Conservation (phyloP, 495 filamentous ascomycete genomes). For the Xylaria cubensis region DNA sequence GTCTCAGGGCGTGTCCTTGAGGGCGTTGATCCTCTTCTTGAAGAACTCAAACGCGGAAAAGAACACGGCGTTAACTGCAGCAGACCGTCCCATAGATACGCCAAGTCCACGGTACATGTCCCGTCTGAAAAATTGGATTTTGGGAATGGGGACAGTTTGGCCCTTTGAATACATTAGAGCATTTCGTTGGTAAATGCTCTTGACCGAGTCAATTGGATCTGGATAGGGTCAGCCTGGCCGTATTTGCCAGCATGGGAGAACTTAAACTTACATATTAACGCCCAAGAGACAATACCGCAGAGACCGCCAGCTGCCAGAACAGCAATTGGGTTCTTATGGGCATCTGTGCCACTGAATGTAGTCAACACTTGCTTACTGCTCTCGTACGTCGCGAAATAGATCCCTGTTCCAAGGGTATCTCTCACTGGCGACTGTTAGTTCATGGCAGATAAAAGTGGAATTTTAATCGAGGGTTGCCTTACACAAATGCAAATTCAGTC, state of each 20-base stretch:
- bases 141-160: conserved; percentile 64
- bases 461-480: conserved; percentile 40
- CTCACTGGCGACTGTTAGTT: conserved; percentile 59
- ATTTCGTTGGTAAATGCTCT: conserved; percentile 82
- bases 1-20: conserved; percentile 48
- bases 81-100: conserved; percentile 80
- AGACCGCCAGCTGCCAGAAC: conserved; percentile 77
- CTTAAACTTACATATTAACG: conserved; percentile 66
- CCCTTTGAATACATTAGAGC: conserved; percentile 70
- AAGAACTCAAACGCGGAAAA: conserved; percentile 79
- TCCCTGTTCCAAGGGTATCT: conserved; percentile 85
- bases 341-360: conserved; percentile 69
- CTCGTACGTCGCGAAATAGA: conserved; percentile 94
- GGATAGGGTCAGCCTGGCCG: conserved; percentile 48
- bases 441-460: conserved; percentile 3
- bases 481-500: conserved; percentile 83
- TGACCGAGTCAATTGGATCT: conserved; percentile 83
- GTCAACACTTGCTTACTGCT: conserved; percentile 84
- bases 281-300: conserved; percentile 83
- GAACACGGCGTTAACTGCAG: conserved; percentile 76
- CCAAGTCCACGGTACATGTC: conserved; percentile 79
- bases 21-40: conserved; percentile 71
- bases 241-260: conserved; percentile 20
- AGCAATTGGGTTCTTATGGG: conserved; percentile 73
- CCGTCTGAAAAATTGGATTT: conserved; percentile 73